Evolutionary conservation across 805 yeast genomes (phyloP).

Genomic region (Ogataea pini): DNA sequence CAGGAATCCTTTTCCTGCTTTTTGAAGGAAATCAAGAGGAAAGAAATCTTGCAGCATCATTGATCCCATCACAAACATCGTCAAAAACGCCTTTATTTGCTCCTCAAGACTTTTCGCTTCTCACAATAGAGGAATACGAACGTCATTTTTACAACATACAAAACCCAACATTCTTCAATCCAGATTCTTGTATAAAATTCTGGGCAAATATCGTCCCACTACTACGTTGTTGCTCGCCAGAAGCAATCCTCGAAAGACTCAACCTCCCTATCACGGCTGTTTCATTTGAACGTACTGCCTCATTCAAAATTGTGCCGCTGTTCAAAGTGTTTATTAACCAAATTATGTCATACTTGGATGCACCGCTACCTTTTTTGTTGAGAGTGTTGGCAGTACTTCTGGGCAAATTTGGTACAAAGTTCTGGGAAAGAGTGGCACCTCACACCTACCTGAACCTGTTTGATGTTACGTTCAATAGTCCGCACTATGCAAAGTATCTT

Average conservation of each 20-base stretch:
- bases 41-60: slow-evolving; percentile 48
- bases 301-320: slow-evolving; percentile 38
- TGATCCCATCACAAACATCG: slow-evolving; percentile 22
- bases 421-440: slow-evolving; percentile 61
- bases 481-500: slow-evolving; percentile 44
- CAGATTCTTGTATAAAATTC: slow-evolving; percentile 42
- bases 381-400: slow-evolving; percentile 50
- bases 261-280: slow-evolving; percentile 30
- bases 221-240: slow-evolving; percentile 36
- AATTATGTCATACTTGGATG: slow-evolving; percentile 48
- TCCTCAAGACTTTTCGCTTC: slow-evolving; percentile 32
- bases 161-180: slow-evolving; percentile 49
- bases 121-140: slow-evolving; percentile 57
- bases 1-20: slow-evolving; percentile 56
- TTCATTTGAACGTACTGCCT: slow-evolving; percentile 22
- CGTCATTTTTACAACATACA: slow-evolving; percentile 54
- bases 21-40: slow-evolving; percentile 54
- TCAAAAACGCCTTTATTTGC: neutral
- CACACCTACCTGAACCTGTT: slow-evolving; percentile 53
- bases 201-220: slow-evolving; percentile 47
- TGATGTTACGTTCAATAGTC: slow-evolving; percentile 60
- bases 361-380: slow-evolving; percentile 57
- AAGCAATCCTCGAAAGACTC: slow-evolving; percentile 35
- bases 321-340: slow-evolving; percentile 49
- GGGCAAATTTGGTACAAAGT: slow-evolving; percentile 40